phyloP scores from a whole-genome alignment of 768 basidiomycete genomes.

The Paxillus ammoniavirescens region DNA sequence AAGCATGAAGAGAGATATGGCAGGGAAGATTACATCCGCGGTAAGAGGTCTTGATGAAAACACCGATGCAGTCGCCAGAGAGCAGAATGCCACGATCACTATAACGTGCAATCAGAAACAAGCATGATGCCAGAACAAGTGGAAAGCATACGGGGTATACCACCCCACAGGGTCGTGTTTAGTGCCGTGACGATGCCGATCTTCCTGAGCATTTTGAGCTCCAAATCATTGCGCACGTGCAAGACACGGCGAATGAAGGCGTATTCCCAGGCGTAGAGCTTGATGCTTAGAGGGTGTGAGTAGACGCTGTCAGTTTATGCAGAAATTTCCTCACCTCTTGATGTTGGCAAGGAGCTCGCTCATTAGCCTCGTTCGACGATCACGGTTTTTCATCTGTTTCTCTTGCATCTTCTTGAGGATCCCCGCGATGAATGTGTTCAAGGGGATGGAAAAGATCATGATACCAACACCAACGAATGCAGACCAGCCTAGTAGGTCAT shows the following conservation, averaged over 20 bases:
- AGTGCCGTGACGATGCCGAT: conserved; percentile 76
- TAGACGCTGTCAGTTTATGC: neutral
- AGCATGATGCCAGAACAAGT: neutral
- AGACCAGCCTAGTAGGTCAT: conserved; percentile 87
- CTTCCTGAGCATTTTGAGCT: conserved; percentile 76
- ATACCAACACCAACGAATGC: conserved; percentile 87
- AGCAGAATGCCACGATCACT: conserved; percentile 80
- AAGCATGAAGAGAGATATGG: conserved; percentile 86
- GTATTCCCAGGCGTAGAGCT: conserved; percentile 93
- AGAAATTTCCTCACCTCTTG: conserved; percentile 50
- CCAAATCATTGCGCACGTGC: conserved; percentile 79
- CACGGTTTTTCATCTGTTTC: conserved; percentile 91
- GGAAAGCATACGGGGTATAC: conserved; percentile 50
- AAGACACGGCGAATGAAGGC: conserved; percentile 80
- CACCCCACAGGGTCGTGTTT: conserved; percentile 63
- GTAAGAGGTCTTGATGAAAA: conserved; percentile 71
- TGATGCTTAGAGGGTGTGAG: conserved; percentile 57
- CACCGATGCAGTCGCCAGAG: conserved; percentile 70
- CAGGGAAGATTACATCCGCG: conserved; percentile 92
- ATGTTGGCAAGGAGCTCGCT: conserved; percentile 93
- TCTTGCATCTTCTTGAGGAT: conserved; percentile 76
- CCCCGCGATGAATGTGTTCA: conserved; percentile 72
- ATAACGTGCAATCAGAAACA: conserved; percentile 1
- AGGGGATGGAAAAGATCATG: conserved; percentile 80
- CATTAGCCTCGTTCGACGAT: conserved; percentile 83